phyloP scores from a whole-genome alignment of 768 basidiomycete genomes.

The Kwoniella mangroviensis region DNA sequence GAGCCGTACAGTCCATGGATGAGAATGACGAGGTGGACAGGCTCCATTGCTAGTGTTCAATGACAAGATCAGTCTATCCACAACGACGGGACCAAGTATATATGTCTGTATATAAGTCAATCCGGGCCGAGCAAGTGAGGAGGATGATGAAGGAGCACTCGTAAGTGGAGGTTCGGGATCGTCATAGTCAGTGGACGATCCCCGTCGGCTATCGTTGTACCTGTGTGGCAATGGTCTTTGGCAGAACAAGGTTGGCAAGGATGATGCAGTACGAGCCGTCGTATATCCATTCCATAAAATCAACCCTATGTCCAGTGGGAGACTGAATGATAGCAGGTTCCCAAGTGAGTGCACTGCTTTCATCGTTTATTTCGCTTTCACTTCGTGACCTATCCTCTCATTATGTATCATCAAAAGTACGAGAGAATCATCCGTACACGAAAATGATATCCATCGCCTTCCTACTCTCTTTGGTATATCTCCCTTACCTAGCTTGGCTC shows the following conservation, averaged over 20 bases:
- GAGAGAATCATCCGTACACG: too few relatives aligned
- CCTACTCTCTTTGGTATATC: too few relatives aligned
- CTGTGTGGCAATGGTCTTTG: not conserved
- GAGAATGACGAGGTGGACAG: slow-evolving; percentile 51
- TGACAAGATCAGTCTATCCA: not conserved
- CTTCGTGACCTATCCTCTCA: too few relatives aligned
- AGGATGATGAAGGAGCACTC: not conserved
- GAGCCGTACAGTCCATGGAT: slow-evolving; percentile 55
- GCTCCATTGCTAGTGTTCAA: not conserved
- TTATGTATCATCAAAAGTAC: too few relatives aligned
- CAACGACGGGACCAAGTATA: not conserved
- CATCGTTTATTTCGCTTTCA: too few relatives aligned
- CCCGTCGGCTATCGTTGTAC: not conserved
- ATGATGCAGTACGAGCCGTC: not conserved
- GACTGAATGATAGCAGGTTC: too few relatives aligned
- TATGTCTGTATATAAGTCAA: not conserved
- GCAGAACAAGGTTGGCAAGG: not conserved
- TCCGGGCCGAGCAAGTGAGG: not conserved
- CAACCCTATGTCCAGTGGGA: too few relatives aligned
- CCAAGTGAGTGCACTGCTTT: too few relatives aligned
- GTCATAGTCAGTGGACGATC: not conserved
- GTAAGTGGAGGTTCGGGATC: not conserved
- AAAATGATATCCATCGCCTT: too few relatives aligned
- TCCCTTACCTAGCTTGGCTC: too few relatives aligned
- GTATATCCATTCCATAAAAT: too few relatives aligned